Percentiles rank a stretch among this genome's conserved stretches.
Conservation (phyloP, 176 grass and related monocot genomes). For the Phragmites australis region DNA sequence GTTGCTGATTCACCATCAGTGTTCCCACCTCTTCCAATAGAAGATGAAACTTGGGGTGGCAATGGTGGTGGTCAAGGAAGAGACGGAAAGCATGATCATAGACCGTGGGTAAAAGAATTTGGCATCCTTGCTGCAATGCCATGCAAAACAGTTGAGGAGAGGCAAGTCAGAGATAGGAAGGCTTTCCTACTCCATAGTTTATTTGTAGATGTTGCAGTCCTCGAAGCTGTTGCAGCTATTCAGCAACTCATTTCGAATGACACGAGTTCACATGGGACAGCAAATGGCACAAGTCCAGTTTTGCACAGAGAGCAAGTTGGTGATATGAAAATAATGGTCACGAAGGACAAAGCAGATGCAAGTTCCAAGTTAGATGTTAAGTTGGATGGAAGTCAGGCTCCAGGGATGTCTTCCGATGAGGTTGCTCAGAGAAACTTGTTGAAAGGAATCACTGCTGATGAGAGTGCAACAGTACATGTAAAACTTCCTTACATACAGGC, state of each 20-base stretch:
- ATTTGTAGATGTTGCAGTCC: conserved; percentile 88
- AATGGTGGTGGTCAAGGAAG: conserved; percentile 85
- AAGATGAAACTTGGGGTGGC: conserved; percentile 91
- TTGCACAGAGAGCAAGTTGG: conserved; percentile 64
- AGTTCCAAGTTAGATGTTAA: conserved; percentile 76
- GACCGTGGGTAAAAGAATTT: conserved; percentile 88
- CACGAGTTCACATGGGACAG: conserved; percentile 40
- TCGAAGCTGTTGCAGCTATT: conserved; percentile 84
- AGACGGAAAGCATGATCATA: conserved; percentile 68
- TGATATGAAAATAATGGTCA: conserved; percentile 82
- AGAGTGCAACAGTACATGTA: conserved; percentile 95
- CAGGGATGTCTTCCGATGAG: conserved; percentile 64
- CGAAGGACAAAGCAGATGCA: conserved; percentile 70
- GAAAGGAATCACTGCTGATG: conserved; percentile 95
- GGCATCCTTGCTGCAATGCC: conserved; percentile 83
- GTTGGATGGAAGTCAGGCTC: conserved; percentile 82
- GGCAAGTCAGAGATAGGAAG: conserved; percentile 86
- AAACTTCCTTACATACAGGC: conserved; percentile 2
- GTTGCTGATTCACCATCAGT: conserved; percentile 67
- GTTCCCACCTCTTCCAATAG: conserved; percentile 87
- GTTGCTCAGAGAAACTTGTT: conserved; percentile 85
- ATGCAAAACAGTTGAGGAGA: conserved; percentile 93
- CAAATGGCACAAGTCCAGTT: conserved; percentile 49
- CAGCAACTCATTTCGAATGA: conserved; percentile 48
- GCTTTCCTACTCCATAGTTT: conserved; percentile 97